A percentile compares a stretch with the other conserved stretches of the same genome.
These are phyloP conservation scores for Hericium alpestre DNA, from an alignment of 768 basidiomycete species.

Conservation along the genomic window DNA sequence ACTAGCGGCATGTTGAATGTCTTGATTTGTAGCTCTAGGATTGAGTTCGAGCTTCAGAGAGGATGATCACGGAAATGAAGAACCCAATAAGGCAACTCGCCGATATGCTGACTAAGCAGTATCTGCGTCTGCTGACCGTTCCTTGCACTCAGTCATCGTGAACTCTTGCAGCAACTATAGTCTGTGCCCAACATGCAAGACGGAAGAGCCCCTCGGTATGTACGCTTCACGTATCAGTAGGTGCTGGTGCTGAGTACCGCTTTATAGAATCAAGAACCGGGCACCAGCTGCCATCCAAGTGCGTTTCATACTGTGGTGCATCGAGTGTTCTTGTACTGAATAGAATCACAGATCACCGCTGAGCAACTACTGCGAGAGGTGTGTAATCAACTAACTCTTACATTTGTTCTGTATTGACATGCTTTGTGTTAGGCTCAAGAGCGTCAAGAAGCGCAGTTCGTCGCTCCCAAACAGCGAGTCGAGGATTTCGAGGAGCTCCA, in stretches of 20 bases:
- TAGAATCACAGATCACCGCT: constrained; percentile 71
- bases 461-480: constrained; percentile 88
- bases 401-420: not conserved
- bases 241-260: not conserved
- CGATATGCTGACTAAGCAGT: not conserved
- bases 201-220: constrained; percentile 67
- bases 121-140: not conserved
- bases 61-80: too few relatives aligned
- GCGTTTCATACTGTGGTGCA: constrained; percentile 15
- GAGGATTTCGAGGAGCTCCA: constrained; percentile 89
- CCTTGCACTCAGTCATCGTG: not conserved
- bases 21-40: not conserved
- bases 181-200: constrained; percentile 48
- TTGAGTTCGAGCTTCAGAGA: not conserved
- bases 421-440: constrained; percentile 74
- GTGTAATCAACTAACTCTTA: constrained; percentile 6
- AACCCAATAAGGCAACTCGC: not conserved
- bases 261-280: constrained; percentile 79
- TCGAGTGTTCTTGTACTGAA: constrained; percentile 10
- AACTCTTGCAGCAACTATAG: not conserved
- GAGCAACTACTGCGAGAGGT: constrained; percentile 96
- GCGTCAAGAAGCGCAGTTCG: constrained; percentile 84
- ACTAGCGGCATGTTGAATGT: not conserved
- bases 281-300: constrained; percentile 92
- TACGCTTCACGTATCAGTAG: not conserved